Base-by-base conservation (phyloP, 2,329 filamentous ascomycete genomes). In the Colletotrichum lupini region DNA sequence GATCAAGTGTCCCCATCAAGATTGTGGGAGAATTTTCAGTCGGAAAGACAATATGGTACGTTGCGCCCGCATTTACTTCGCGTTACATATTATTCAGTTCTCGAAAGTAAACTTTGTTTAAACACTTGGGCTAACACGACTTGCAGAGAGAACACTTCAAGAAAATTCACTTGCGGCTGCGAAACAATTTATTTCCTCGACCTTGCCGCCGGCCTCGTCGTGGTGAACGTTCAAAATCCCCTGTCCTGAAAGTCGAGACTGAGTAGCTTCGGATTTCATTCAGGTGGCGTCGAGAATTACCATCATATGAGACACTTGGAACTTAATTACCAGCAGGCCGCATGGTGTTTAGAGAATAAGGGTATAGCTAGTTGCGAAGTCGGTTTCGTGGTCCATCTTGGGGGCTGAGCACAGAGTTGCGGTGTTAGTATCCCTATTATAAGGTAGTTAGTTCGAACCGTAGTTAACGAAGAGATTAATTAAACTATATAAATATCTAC, bases 1-100 rank as follows among this genome's bases (percentile, higher is more conserved):
- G 8, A 60, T 70, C 24, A 24, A 32, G 22, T 70, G 62, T 46
- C 63, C 55, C 5, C 68, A 70, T 24, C 62, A 63, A 9, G 68
- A 67, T 16, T 70, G 68, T 24, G 62, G 63, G 1, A 63, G 68
- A 4, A 59, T 70, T 8, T 70, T 70, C 2, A 70, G 68, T 28
- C 68, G 68, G 2, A 67, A 67, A 55, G 68, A 70, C 42, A 70
- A 67, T 3, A 70, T 70, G 68, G 68, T 67, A 1, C 26, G 62
- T 28, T 1, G 3, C 4, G 5, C 1, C 0, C 9, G 5, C 2
- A 16, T 19, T 42, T 42, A 42, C 37, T 42, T 19, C 6, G 5
- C 16, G 14, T 42, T 42, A 16, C 14, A 12, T 3, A 19, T 42
- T 3, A 19, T 42, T 7, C 14, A 42, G 16, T 19, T 7, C 3